Conservation (phyloP, 495 filamentous ascomycete species). For the Daldinia grandis region DNA sequence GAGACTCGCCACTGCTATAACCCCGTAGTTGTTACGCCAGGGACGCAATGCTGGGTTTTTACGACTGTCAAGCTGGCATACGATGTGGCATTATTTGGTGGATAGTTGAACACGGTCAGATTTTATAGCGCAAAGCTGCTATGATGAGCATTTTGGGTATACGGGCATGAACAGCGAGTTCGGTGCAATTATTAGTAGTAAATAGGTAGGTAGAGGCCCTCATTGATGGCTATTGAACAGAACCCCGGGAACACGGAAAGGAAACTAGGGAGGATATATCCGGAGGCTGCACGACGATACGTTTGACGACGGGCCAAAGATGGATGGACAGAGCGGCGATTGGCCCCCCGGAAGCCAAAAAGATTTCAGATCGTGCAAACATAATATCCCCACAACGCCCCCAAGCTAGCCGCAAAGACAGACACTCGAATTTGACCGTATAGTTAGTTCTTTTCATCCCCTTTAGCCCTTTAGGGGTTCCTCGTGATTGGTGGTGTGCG, state of each 20-base stretch:
- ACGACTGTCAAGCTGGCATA: conserved; percentile 14
- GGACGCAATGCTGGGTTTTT: conserved; percentile 9
- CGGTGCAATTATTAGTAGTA: conserved; percentile 10
- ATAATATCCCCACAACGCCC: conserved; percentile 1
- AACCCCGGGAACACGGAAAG: background rate
- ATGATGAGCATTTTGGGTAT: conserved; percentile 26
- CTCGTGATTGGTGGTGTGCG: background rate
- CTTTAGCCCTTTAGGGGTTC: background rate
- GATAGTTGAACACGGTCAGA: conserved; percentile 14
- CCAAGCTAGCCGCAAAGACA: conserved; percentile 16
- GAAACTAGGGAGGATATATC: conserved; percentile 37
- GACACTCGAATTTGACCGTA: conserved; percentile 34
- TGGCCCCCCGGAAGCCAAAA: conserved; percentile 15
- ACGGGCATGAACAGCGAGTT: background rate
- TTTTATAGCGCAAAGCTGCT: conserved; percentile 5
- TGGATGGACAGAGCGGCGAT: conserved; percentile 26
- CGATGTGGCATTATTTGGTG: conserved; percentile 6
- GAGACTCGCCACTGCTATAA: conserved; percentile 2
- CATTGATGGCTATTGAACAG: conserved; percentile 10
- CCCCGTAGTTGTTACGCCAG: conserved; percentile 1
- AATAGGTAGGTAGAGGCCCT: conserved; percentile 24
- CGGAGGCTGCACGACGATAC: conserved; percentile 27
- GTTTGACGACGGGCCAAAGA: conserved; percentile 25
- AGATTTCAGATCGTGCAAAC: conserved; percentile 42
- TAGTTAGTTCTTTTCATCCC: conserved; percentile 8